These are phyloP conservation scores for Populus euphratica DNA, from an alignment of 345 rosid species.

Conservation along the genomic window DNA sequence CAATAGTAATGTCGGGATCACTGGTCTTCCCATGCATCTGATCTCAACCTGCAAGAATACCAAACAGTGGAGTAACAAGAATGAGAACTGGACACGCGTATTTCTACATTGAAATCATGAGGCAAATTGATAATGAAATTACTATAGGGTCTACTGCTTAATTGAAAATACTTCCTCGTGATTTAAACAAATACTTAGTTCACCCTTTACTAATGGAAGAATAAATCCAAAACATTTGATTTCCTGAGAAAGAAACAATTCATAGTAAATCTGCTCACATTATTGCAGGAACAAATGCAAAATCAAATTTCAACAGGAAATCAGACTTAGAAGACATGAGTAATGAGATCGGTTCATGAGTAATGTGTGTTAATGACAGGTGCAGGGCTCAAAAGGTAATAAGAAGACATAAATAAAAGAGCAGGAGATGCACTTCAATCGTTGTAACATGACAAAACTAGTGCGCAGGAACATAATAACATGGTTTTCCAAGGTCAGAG, in stretches of 20 bases:
- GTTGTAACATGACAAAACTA: not conserved
- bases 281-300: not conserved
- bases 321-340: not conserved
- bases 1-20: slow-evolving; percentile 21
- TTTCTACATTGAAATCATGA: not conserved
- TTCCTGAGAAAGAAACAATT: not conserved
- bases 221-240: not conserved
- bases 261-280: not conserved
- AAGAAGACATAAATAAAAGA: not conserved
- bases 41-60: slow-evolving; percentile 27
- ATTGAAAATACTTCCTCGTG: not conserved
- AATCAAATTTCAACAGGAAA: not conserved
- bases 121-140: too few species aligned
- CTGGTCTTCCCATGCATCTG: slow-evolving; percentile 28
- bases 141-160: not conserved
- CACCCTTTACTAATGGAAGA: not conserved
- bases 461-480: not conserved
- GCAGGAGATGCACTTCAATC: not conserved
- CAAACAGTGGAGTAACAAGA: not conserved
- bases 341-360: not conserved
- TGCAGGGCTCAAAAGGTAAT: not conserved
- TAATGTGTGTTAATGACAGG: not conserved
- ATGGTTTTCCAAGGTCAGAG: not conserved
- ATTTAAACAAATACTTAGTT: not conserved
- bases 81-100: not conserved